Base-by-base conservation (phyloP, 148 eudicot species). In the Beta vulgaris region DNA sequence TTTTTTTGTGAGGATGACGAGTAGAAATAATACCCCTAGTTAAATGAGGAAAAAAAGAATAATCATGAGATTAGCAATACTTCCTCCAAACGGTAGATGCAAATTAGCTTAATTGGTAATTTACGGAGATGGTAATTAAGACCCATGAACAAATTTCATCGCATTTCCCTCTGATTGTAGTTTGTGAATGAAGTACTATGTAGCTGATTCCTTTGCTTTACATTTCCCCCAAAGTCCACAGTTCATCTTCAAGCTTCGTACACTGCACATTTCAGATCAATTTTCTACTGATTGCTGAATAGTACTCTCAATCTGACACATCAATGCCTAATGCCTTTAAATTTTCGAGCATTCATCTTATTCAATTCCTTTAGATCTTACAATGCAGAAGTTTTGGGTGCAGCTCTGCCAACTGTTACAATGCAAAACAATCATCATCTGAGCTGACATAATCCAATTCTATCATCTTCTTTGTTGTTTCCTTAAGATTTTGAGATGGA, bases 381-480 rank as follows among this genome's bases (percentile, higher is more conserved):
- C 12, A 36, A 54, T 58, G n/a, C n/a, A n/a, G n/a, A n/a, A n/a
- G n/a, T n/a, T n/a, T n/a, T n/a, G n/a, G n/a, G 68, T 64, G n/a
- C 28, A 19, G n/a, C 35, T 21, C 39, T 8, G 71, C 14, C 34
- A 51, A 23, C 68, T 3, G 34, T 76, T 69, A 76, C 58, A 76
- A 34, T 59, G 5, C 31, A 23, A 53, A 55, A 44, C 72, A 40
- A 49, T 91, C 98, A 53, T 94, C 98, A 72, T 94, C 98, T 43
- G 97, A 94, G 83, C 98, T 94, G 46, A 81, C 58, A 69, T 84
- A 82, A 3, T 92, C 92, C 58, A 94, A 72, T 79, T 94, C 97
- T 78, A 91, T 90, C 91, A 91, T 84, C 82, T 94, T 94, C 67
- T 72, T 85, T 16, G 76, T 71, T 69, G 59, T 81, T 72, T 84